These are phyloP conservation scores for Wickerhamiella lipophila DNA, from an alignment of 805 yeast genomes.

Conservation along the genomic window DNA sequence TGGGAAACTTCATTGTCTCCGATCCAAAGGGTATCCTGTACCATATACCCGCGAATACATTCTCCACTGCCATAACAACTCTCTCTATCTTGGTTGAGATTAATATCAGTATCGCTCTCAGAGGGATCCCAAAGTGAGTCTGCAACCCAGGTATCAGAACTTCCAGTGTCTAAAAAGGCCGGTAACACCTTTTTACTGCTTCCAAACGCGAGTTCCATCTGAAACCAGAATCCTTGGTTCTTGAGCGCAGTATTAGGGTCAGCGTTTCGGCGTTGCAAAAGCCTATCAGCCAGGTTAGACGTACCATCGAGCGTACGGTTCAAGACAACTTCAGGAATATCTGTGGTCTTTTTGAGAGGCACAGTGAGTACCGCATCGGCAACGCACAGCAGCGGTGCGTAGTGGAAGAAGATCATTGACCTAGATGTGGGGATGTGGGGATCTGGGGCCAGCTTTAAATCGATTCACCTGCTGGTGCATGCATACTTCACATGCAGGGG, in stretches of 20 bases:
- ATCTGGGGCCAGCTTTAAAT: not conserved
- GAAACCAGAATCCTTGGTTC: slow-evolving; percentile 1
- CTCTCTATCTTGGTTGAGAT: slow-evolving; percentile 14
- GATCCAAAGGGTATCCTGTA: slow-evolving; percentile 40
- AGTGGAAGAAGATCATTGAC: not conserved
- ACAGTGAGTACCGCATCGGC: not conserved
- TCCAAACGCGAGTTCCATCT: not conserved
- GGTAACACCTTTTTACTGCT: not conserved
- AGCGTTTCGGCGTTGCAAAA: not conserved
- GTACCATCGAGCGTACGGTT: not conserved
- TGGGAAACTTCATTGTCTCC: slow-evolving; percentile 34
- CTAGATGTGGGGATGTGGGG: not conserved
- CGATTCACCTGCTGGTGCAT: not conserved
- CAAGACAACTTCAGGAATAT: not conserved
- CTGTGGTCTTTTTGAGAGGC: not conserved
- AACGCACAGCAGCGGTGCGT: not conserved
- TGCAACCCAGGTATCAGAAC: slow-evolving; percentile 5
- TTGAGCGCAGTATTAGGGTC: not conserved
- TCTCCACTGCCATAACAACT: slow-evolving; percentile 33
- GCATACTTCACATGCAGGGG: not conserved
- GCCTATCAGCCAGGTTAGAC: not conserved
- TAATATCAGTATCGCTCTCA: slow-evolving; percentile 17
- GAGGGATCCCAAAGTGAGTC: slow-evolving; percentile 21
- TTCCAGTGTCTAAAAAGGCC: slow-evolving; percentile 4
- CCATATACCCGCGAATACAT: slow-evolving; percentile 37